phyloP scores from a whole-genome alignment of 805 yeast genomes.

The Cyberlindnera maritima region DNA sequence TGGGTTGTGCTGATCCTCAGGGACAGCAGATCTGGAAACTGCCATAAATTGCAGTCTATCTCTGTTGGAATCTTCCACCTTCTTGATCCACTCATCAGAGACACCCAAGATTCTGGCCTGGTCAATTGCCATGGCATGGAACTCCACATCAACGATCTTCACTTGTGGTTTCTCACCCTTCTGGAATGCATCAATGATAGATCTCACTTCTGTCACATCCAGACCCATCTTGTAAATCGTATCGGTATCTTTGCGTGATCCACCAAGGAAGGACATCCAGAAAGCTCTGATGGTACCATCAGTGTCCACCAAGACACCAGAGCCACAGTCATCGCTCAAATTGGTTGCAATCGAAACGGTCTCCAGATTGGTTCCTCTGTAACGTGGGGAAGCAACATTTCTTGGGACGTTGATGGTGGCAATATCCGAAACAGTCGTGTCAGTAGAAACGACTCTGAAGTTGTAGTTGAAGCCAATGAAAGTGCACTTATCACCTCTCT shows the following conservation, averaged over 20 bases:
- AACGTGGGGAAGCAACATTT: slow-evolving; percentile 67
- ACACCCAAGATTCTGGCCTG: slow-evolving; percentile 88
- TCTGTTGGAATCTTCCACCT: slow-evolving; percentile 57
- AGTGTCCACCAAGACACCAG: slow-evolving; percentile 74
- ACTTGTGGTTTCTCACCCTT: slow-evolving; percentile 53
- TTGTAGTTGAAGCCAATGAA: slow-evolving; percentile 80
- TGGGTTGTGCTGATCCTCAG: slow-evolving; percentile 32
- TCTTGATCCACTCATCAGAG: slow-evolving; percentile 74
- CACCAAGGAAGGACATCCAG: slow-evolving; percentile 85
- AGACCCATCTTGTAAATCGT: slow-evolving; percentile 70
- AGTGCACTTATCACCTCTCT: slow-evolving; percentile 72
- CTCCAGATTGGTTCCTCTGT: slow-evolving; percentile 82
- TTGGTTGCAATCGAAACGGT: slow-evolving; percentile 73
- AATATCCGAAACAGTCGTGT: slow-evolving; percentile 74
- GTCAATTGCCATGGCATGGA: slow-evolving; percentile 61
- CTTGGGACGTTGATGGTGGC: slow-evolving; percentile 72
- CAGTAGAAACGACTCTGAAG: slow-evolving; percentile 66
- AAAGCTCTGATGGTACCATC: slow-evolving; percentile 81
- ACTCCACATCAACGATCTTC: slow-evolving; percentile 77
- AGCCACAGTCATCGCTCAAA: slow-evolving; percentile 66
- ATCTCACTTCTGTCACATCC: slow-evolving; percentile 63
- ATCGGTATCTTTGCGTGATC: slow-evolving; percentile 56
- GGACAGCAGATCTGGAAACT: slow-evolving; percentile 64
- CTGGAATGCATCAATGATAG: slow-evolving; percentile 54
- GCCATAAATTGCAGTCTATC: slow-evolving; percentile 73